Conservation (phyloP, 495 filamentous ascomycete genomes). For the Podospora conica region DNA sequence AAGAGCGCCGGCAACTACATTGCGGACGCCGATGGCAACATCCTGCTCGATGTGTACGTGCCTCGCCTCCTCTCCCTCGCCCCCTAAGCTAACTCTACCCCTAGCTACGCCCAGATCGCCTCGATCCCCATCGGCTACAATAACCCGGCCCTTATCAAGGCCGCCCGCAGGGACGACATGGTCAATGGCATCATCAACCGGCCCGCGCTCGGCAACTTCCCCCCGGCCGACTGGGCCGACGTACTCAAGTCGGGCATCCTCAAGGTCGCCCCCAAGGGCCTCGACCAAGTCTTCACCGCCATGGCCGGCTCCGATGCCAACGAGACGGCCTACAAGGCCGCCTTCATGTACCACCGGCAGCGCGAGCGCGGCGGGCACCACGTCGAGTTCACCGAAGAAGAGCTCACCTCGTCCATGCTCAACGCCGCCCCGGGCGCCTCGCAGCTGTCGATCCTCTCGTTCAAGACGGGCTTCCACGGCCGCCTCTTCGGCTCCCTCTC, state of each 20-base stretch:
- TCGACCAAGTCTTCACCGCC: constrained; percentile 95
- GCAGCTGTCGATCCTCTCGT: constrained; percentile 81
- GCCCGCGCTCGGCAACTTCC: constrained; percentile 94
- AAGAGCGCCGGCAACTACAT: constrained; percentile 73
- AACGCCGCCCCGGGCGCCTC: constrained; percentile 83
- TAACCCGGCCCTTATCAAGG: constrained; percentile 72
- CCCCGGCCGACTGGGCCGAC: constrained; percentile 78
- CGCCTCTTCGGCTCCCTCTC: constrained; percentile 88
- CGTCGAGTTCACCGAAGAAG: constrained; percentile 79
- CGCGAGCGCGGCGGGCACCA: constrained; percentile 75
- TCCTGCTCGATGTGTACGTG: constrained; percentile 70
- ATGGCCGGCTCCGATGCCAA: constrained; percentile 96
- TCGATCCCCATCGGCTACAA: constrained; percentile 97
- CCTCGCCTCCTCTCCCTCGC: neutral
- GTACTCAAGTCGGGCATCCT: constrained; percentile 85
- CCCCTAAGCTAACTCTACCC: constrained; percentile 11
- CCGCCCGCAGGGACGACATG: constrained; percentile 73
- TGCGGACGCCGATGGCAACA: constrained; percentile 81
- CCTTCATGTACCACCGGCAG: constrained; percentile 95
- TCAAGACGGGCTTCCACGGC: constrained; percentile 92
- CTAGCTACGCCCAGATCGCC: constrained; percentile 87
- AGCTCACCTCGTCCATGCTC: constrained; percentile 71
- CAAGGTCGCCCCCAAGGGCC: constrained; percentile 80
- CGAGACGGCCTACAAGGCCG: constrained; percentile 98
- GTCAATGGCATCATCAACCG: constrained; percentile 81